Percentiles rank a stretch among this genome's conserved stretches.
Evolutionary conservation across 164 flowering plant genomes (phyloP).

Genomic region (Vitis riparia): DNA sequence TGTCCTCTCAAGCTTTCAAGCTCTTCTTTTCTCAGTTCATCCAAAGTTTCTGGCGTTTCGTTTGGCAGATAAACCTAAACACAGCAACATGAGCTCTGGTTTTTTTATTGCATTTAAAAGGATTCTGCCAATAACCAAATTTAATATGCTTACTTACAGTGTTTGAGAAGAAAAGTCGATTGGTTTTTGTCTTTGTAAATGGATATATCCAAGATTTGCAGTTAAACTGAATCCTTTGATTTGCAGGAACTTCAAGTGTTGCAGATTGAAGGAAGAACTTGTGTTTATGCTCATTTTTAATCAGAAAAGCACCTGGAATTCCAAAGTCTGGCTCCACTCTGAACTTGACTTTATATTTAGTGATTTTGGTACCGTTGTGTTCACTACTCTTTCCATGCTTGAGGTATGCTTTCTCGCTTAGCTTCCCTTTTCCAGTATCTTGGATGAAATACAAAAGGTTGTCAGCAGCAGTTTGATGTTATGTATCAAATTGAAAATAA

Average conservation of each 20-base stretch:
- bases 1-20: slow-evolving; percentile 26
- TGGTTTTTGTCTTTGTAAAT: slow-evolving; percentile 16
- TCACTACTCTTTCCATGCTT: slow-evolving; percentile 29
- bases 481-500: neutral
- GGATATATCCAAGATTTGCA: slow-evolving; percentile 72
- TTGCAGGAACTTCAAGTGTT: slow-evolving; percentile 17
- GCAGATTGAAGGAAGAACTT: slow-evolving; percentile 41
- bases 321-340: slow-evolving; percentile 39
- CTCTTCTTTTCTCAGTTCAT: slow-evolving; percentile 21
- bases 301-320: slow-evolving; percentile 48
- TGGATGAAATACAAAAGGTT: neutral
- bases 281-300: slow-evolving; percentile 35
- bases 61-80: slow-evolving; percentile 28
- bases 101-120: neutral
- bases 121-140: neutral
- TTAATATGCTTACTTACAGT: slow-evolving; percentile 25
- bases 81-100: neutral
- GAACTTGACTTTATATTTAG: slow-evolving; percentile 25
- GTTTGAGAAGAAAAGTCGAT: slow-evolving; percentile 55
- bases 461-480: neutral
- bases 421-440: slow-evolving; percentile 42
- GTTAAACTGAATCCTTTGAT: slow-evolving; percentile 33
- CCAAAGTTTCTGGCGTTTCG: slow-evolving; percentile 22
- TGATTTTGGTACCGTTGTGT: slow-evolving; percentile 10
- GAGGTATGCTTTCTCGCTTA: slow-evolving; percentile 37